Evolutionary conservation across 768 basidiomycete species (phyloP).

Genomic region (Trametes maxima): DNA sequence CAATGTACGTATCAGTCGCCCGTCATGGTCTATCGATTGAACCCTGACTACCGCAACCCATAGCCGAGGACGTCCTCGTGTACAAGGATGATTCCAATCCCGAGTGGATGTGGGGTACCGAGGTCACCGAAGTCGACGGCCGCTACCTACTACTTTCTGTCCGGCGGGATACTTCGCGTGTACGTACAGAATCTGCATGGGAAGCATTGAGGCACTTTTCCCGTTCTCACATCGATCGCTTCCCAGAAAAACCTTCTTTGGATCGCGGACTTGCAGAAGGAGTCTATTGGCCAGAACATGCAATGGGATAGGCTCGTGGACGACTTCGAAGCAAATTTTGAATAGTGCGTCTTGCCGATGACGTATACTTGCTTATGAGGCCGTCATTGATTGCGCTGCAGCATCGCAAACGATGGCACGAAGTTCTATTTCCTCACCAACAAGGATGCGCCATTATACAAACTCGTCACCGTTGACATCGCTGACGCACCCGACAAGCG

Average conservation of each 20-base stretch:
- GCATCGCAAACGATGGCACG: constrained; percentile 65
- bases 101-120: constrained; percentile 62
- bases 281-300: constrained; percentile 63
- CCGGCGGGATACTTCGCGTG: constrained; percentile 63
- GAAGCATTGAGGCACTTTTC: not conserved
- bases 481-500: constrained; percentile 44
- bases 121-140: constrained; percentile 61
- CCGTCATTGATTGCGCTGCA: constrained; percentile 30
- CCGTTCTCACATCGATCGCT: not conserved
- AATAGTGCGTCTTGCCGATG: constrained; percentile 49
- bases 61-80: constrained; percentile 71
- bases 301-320: constrained; percentile 73
- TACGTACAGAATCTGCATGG: constrained; percentile 33
- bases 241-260: constrained; percentile 71
- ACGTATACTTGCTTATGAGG: not conserved
- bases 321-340: constrained; percentile 68
- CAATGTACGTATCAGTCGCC: constrained; percentile 52
- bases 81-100: constrained; percentile 64
- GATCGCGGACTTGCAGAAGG: constrained; percentile 65
- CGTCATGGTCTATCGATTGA: not conserved
- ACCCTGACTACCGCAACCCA: not conserved
- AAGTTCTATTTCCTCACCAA: constrained; percentile 69
- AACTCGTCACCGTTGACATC: constrained; percentile 66
- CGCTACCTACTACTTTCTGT: constrained; percentile 61
- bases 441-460: constrained; percentile 64